phyloP scores from a whole-genome alignment of 1,284 basidiomycete species.

The Kwoniella shivajii region DNA sequence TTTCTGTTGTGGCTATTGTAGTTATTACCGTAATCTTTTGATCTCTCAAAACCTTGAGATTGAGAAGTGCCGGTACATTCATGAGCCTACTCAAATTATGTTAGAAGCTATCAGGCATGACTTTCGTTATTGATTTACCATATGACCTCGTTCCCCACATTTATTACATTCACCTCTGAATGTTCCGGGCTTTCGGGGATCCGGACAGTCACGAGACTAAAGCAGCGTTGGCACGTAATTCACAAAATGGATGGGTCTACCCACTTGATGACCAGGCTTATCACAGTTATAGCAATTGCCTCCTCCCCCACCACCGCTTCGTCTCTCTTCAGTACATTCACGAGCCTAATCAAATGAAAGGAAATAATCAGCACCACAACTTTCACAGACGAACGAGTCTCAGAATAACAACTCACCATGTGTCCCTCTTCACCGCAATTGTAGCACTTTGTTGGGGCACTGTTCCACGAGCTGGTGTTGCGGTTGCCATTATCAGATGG shows the following conservation, averaged over 20 bases:
- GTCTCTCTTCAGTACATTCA: conserved; percentile 13
- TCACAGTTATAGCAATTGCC: conserved; percentile 13
- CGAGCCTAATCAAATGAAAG: conserved; percentile 9
- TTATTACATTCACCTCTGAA: conserved; percentile 18
- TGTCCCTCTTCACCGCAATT: conserved; percentile 28
- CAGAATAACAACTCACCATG: conserved; percentile 8
- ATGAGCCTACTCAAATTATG: no score
- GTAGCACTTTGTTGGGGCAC: not conserved
- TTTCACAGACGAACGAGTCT: not conserved
- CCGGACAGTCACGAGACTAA: conserved; percentile 13
- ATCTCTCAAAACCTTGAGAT: not conserved
- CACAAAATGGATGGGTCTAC: not conserved
- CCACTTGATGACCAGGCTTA: conserved; percentile 1
- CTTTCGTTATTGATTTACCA: conserved; percentile 4
- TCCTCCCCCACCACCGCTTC: conserved; percentile 11
- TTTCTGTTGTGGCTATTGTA: not conserved
- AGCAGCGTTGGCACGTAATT: not conserved
- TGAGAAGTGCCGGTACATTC: not conserved
- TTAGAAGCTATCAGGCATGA: not conserved
- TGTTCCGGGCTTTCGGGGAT: not conserved
- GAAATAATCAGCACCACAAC: no score
- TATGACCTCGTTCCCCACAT: conserved; percentile 20
- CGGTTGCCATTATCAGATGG: not conserved
- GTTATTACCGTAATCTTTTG: not conserved
- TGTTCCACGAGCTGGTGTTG: not conserved